Evolutionary conservation across 2,329 filamentous ascomycete species (phyloP).

Genomic region (Rhytidhysteron rufulum): DNA sequence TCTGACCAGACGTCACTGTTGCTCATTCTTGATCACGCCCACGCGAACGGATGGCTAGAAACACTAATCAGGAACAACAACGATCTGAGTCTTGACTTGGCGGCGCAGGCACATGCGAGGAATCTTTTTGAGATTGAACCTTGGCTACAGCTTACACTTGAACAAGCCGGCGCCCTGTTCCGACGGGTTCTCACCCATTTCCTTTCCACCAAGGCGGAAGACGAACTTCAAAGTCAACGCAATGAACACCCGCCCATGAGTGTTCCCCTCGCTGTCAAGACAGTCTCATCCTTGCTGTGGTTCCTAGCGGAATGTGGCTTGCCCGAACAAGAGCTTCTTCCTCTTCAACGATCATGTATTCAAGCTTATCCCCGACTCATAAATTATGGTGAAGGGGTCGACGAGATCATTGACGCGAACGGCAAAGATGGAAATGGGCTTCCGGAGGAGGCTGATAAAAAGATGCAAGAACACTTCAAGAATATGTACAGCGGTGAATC

Average conservation of each 20-base stretch:
- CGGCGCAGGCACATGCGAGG: slow-evolving; percentile 77
- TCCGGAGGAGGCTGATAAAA: slow-evolving; percentile 72
- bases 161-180: slow-evolving; percentile 63
- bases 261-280: slow-evolving; percentile 77
- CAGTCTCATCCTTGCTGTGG: slow-evolving; percentile 73
- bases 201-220: slow-evolving; percentile 75
- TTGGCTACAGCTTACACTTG: slow-evolving; percentile 70
- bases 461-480: slow-evolving; percentile 98
- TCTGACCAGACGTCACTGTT: slow-evolving; percentile 64
- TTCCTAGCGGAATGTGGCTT: slow-evolving; percentile 61
- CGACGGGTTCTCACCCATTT: slow-evolving; percentile 73
- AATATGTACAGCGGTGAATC: slow-evolving; percentile 94
- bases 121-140: slow-evolving; percentile 74
- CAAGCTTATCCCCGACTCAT: slow-evolving; percentile 90
- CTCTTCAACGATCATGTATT: slow-evolving; percentile 82
- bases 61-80: slow-evolving; percentile 74
- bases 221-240: slow-evolving; percentile 73
- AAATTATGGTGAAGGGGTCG: slow-evolving; percentile 90
- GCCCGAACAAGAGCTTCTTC: slow-evolving; percentile 67
- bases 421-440: slow-evolving; percentile 77
- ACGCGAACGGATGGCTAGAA: slow-evolving; percentile 79
- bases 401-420: slow-evolving; percentile 86
- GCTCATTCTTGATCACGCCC: slow-evolving; percentile 72
- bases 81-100: slow-evolving; percentile 82
- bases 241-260: slow-evolving; percentile 64